Percentiles rank a stretch among this genome's conserved stretches.
phyloP scores from a whole-genome alignment of 495 filamentous ascomycete genomes.

The Bacidia rubella region DNA sequence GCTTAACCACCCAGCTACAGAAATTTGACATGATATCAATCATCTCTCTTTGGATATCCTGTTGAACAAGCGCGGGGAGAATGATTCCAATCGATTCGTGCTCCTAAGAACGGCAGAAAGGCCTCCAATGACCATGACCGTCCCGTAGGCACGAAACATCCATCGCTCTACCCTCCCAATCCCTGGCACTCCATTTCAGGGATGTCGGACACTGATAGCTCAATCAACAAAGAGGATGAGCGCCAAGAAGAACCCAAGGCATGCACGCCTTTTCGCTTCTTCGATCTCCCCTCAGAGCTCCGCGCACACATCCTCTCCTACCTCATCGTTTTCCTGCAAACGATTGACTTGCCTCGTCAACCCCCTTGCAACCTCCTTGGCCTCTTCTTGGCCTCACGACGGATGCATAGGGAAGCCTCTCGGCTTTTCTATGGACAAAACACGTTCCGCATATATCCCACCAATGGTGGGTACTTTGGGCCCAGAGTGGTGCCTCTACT shows the following conservation, averaged over 20 bases:
- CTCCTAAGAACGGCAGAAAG: constrained; percentile 52
- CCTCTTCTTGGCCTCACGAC: constrained; percentile 48
- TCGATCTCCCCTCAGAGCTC: constrained; percentile 66
- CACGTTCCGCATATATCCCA: constrained; percentile 66
- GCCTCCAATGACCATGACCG: constrained; percentile 31
- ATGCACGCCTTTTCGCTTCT: constrained; percentile 48
- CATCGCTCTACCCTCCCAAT: not conserved
- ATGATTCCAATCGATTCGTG: constrained; percentile 33
- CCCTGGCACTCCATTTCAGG: no score
- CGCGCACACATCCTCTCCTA: constrained; percentile 56
- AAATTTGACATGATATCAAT: constrained; percentile 50
- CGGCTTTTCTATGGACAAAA: constrained; percentile 62
- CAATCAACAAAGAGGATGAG: no score
- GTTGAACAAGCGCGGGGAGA: constrained; percentile 62
- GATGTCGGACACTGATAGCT: no score
- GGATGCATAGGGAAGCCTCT: constrained; percentile 57
- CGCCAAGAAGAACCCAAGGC: not conserved
- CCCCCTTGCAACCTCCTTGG: constrained; percentile 48
- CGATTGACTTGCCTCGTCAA: constrained; percentile 56
- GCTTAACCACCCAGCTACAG: constrained; percentile 39
- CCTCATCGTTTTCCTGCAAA: constrained; percentile 37
- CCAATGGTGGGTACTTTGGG: constrained; percentile 51
- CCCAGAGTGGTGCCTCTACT: constrained; percentile 50
- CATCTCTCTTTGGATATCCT: constrained; percentile 32
- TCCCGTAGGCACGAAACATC: constrained; percentile 16